Base-by-base conservation (phyloP, 306 rosid genomes). In the Fagus sylvatica region DNA sequence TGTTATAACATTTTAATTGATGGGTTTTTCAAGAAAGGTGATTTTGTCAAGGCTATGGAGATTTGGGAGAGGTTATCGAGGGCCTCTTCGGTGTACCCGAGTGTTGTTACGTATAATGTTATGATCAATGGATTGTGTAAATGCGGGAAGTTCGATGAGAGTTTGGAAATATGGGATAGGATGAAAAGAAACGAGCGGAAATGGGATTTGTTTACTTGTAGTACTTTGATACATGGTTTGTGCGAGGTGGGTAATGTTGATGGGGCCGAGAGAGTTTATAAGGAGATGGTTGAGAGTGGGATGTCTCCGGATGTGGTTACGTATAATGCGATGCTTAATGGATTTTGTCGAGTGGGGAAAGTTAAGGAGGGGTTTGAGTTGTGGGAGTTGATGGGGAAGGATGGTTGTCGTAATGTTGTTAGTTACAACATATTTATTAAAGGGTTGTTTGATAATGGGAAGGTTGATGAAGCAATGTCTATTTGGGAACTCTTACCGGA, bases 81-180 rank as follows among this genome's bases (percentile, higher is more conserved):
- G 51, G 96, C 28, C 34, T 73, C 89, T 5, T 74, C 74, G 30
- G 89, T 81, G 60, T 93, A 83, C 86, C 96, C 97, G 1, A 93
- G 83, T 84, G 90, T 84, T 57, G 90, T 79, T 16, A 88, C 93
- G 41, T 93, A 91, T 71, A 95, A 91, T 84, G 87, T 95, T 34
- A 91, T 91, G 99, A 89, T 95, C 67, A 88, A 87, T 71, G 99
- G 99, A 66, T 61, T 95, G 68, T 93, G 96, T 60, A 89, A 74
- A 81, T 90, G 91, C 71, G 88, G 98, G 59, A 93, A 71, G 93
- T 87, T 92, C 64, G 19, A 73, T 76, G 90, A 91, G 84, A 55
- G 93, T 84, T 88, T 88, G 75, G 92, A 87, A 74, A 86, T 95
- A 55, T 95, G 95, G 97, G 77, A 88, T 48, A 84, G 97, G 87